Conservation (phyloP, 768 basidiomycete species). For the Psilocybe subaeruginosa region DNA sequence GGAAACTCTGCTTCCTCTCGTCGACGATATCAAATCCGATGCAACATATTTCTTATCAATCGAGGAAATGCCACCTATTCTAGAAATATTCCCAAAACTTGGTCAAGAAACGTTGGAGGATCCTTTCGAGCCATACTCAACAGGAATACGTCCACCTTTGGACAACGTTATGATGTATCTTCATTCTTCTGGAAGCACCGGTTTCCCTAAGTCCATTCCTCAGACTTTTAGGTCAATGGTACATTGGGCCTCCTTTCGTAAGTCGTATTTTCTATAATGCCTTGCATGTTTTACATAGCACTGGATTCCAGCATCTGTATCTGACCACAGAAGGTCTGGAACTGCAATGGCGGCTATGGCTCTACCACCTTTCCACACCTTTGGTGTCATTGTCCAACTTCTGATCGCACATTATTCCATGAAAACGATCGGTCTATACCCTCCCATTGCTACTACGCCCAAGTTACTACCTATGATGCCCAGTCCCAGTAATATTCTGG, state of each 20-base stretch:
- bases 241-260: conserved; percentile 39
- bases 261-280: conserved; percentile 14
- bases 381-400: conserved; percentile 34
- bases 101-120: conserved; percentile 32
- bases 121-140: conserved; percentile 28
- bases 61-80: conserved; percentile 34
- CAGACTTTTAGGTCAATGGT: conserved; percentile 30
- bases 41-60: conserved; percentile 26
- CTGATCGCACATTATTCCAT: conserved; percentile 30
- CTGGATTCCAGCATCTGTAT: neutral
- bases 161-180: conserved; percentile 35
- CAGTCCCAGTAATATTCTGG: conserved; percentile 30
- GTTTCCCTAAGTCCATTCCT: conserved; percentile 45
- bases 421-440: conserved; percentile 30
- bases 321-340: neutral
- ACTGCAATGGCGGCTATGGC: neutral
- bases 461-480: conserved; percentile 36
- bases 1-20: conserved; percentile 26
- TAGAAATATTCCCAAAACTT: conserved; percentile 40
- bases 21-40: conserved; percentile 28
- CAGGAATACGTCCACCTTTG: conserved; percentile 8
- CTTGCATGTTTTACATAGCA: neutral
- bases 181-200: conserved; percentile 55
- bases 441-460: conserved; percentile 28
- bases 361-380: conserved; percentile 43